Base-by-base conservation (phyloP, 164 flowering plant genomes). In the Saururus chinensis region DNA sequence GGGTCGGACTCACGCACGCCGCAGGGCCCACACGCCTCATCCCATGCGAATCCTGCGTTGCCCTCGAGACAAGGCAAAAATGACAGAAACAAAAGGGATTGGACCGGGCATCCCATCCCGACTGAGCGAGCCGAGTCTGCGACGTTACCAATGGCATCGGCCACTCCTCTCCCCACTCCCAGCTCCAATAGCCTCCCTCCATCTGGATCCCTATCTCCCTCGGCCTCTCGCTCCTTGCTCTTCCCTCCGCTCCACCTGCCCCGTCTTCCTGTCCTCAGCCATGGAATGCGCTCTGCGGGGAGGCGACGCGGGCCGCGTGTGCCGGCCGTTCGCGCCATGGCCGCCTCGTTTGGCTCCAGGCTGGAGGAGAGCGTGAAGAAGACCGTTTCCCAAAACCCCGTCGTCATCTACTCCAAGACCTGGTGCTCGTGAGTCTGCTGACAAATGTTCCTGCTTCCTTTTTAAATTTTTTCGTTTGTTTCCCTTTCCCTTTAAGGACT, bases 361-460 rank as follows among this genome's bases (percentile, higher is more conserved):
- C 75, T 89, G 59, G 96, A 89, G 65, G 98, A 84, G 63, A 81
- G 54, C 22, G 87, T 92, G 20, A 87, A 81, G 76, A 84, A 77
- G 74, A 88, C 95, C 0, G 71, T 92, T 11, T 59, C 71, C 9
- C 84, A 88, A 9, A 89, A 88, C 71, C 84, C 87, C 19, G 89
- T 89, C 60, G 98, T 92, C 23, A 82, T 89, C 58, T 92, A 89
- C 80, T 92, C 98, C 66, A 92, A 92, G 71, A 82, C 86, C 25
- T 92, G 96, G 96, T 92, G 98, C 62, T 88, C 98, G 96, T 92
- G 71, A 81, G 98, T 88, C 57, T 55, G 11, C 30, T 17, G 17
- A 19, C 57, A 20, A 21, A 16, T 24, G 30, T 26, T 24, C 12
- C n/a, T 30, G 7, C n/a, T 64, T 40, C 1, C 64, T 24, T 9